Base-by-base conservation (phyloP, 495 filamentous ascomycete genomes). In the Rostrohypoxylon terebratum region DNA sequence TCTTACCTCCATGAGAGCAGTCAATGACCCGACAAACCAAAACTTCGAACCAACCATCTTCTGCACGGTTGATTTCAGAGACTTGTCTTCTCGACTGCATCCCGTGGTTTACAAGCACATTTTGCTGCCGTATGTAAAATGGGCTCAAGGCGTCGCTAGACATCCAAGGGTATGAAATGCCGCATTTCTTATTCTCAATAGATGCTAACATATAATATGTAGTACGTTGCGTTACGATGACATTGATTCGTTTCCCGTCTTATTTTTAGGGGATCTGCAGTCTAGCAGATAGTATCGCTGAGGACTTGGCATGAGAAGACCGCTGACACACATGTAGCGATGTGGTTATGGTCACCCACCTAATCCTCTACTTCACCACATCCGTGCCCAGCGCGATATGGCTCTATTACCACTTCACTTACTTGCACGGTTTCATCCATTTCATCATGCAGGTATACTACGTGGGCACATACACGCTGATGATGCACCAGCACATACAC, bases 401-500 rank as follows among this genome's bases (percentile, higher is more conserved):
- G 31, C 82, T 94, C 2, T 94, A 85, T 79, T 83, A 84, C 72
- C 72, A 81, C 62, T 95, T 95, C 77, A 85, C 83, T 34, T 92
- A 85, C 75, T 44, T 83, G 3, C 92, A 93, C 76, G 92, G 85
- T 13, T 47, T 90, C 36, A 34, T 86, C 44, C 92, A 95, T 77
- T 83, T 83, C 73, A 61, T 85, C 33, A 85, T 92, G 81, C 86
- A 89, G 63, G 71, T 82, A 38, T 91, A 81, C 63, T 93, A 89
- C 72, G 83, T 86, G 34, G 92, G 92, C 21, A 82, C 87, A 10
- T 95, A 92, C 80, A 94, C 92, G 0, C 81, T 95, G 38, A 89
- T 95, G 88, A 89, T 90, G 81, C 92, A 94, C 72, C 91, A 94
- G 67, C 92, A 94, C 77, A 94, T 94, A 69, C 92, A 95, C 78